phyloP scores from a whole-genome alignment of 2,329 filamentous ascomycete genomes.

The Botryotinia globosa region DNA sequence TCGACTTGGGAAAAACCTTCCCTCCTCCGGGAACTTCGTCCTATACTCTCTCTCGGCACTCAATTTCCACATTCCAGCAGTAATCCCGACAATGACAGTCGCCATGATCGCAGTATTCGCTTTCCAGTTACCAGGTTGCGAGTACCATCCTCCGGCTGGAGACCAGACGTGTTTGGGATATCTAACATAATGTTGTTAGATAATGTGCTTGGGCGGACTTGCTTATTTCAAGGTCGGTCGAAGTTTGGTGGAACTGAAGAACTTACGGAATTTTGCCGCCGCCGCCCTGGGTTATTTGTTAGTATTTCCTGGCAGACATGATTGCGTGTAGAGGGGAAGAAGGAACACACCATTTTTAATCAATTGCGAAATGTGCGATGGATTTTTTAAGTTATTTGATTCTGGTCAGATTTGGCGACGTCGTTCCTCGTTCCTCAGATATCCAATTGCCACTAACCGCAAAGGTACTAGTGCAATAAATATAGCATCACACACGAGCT shows the following conservation, averaged over 20 bases:
- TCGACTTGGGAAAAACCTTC: slow-evolving; percentile 80
- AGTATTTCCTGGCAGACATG: slow-evolving; percentile 36
- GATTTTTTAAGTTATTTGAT: slow-evolving; percentile 18
- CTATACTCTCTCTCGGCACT: slow-evolving; percentile 73
- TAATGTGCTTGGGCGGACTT: slow-evolving; percentile 10
- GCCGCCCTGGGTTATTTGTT: slow-evolving; percentile 60
- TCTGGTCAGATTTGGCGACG: slow-evolving; percentile 3
- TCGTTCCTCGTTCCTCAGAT: slow-evolving; percentile 13
- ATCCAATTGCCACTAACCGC: neutral
- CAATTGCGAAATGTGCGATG: slow-evolving; percentile 30
- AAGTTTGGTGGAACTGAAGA: slow-evolving; percentile 25
- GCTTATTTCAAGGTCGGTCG: neutral
- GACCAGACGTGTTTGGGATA: slow-evolving; percentile 99
- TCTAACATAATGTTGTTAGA: slow-evolving; percentile 46
- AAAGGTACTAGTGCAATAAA: slow-evolving; percentile 6
- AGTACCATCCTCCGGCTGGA: slow-evolving; percentile 95
- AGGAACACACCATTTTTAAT: slow-evolving; percentile 56
- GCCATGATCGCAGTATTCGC: slow-evolving; percentile 79
- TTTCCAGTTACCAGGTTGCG: slow-evolving; percentile 93
- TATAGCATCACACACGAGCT: slow-evolving; percentile 18
- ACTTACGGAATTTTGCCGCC: slow-evolving; percentile 73
- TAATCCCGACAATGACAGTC: slow-evolving; percentile 64
- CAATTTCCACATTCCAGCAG: slow-evolving; percentile 65
- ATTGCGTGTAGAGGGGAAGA: neutral
- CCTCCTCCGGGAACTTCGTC: slow-evolving; percentile 71